Evolutionary conservation across 2,329 filamentous ascomycete genomes (phyloP).

Genomic region (Fusarium temperatum): DNA sequence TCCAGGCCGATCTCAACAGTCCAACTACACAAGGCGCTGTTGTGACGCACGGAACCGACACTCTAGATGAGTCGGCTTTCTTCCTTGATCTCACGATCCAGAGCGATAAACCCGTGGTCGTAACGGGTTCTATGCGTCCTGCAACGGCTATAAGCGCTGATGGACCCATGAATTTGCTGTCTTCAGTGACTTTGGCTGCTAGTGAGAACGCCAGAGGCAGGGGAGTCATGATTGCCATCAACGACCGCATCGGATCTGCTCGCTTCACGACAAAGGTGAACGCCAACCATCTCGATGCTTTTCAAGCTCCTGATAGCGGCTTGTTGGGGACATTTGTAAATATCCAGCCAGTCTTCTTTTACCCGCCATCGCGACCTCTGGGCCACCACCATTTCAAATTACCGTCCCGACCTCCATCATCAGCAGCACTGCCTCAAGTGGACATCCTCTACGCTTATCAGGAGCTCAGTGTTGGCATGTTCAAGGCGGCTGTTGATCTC

Average conservation of each 20-base stretch:
- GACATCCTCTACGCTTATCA: slow-evolving; percentile 66
- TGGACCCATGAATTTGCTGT: slow-evolving; percentile 69
- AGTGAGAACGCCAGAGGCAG: slow-evolving; percentile 56
- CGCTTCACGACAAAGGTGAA: slow-evolving; percentile 70
- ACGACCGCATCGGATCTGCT: slow-evolving; percentile 66
- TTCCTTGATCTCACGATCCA: slow-evolving; percentile 67
- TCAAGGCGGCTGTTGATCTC: slow-evolving; percentile 56
- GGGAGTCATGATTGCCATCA: slow-evolving; percentile 68
- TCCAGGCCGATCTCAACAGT: slow-evolving; percentile 58
- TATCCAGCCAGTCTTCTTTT: slow-evolving; percentile 69
- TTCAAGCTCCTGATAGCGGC: slow-evolving; percentile 65
- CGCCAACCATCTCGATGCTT: slow-evolving; percentile 70
- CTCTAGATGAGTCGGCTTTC: slow-evolving; percentile 70
- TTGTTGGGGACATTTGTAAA: slow-evolving; percentile 67
- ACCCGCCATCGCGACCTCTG: slow-evolving; percentile 58
- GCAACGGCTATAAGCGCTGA: slow-evolving; percentile 70
- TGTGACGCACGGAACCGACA: slow-evolving; percentile 73
- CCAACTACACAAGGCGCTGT: slow-evolving; percentile 60
- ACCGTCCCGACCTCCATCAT: slow-evolving; percentile 8
- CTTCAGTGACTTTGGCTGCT: slow-evolving; percentile 66
- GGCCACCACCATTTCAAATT: slow-evolving; percentile 57
- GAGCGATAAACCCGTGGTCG: slow-evolving; percentile 66
- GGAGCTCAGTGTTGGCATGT: slow-evolving; percentile 58
- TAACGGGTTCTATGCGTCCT: slow-evolving; percentile 71
- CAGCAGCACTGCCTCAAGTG: slow-evolving; percentile 59